A percentile compares a stretch with the other conserved stretches of the same genome.
Conservation (phyloP, 2,329 filamentous ascomycete genomes). For the Periglandula ipomoeae region DNA sequence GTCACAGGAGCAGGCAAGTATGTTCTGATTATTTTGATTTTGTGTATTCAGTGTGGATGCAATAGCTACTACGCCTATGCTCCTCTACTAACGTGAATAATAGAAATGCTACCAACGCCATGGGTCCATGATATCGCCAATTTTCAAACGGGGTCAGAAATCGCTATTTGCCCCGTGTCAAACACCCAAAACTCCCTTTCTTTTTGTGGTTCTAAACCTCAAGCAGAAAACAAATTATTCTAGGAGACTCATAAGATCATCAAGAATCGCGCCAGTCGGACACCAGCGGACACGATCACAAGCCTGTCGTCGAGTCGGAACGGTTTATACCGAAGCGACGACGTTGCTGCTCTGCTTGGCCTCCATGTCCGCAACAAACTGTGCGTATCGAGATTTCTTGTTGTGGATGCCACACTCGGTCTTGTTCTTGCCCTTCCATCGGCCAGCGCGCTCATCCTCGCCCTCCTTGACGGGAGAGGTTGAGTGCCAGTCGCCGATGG, state of each 20-base stretch:
- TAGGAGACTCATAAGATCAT: background rate
- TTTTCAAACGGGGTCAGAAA: background rate
- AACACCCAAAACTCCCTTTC: background rate
- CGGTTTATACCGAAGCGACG: constrained; percentile 16
- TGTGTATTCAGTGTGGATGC: background rate
- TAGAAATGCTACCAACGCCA: background rate
- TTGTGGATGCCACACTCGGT: constrained; percentile 99
- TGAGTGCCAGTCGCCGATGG: constrained; percentile 95
- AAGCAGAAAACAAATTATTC: background rate
- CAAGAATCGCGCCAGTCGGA: background rate
- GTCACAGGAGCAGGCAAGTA: background rate
- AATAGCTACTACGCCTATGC: background rate
- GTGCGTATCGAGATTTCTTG: constrained; percentile 85
- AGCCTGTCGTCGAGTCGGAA: background rate
- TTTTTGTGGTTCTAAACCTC: background rate
- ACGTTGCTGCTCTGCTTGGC: constrained; percentile 47
- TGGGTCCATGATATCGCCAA: background rate
- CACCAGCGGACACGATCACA: background rate
- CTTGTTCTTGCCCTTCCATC: constrained; percentile 95
- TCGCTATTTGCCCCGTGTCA: background rate
- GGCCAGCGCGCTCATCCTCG: constrained; percentile 90
- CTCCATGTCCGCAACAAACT: constrained; percentile 69
- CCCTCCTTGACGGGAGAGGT: constrained; percentile 82
- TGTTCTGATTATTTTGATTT: background rate
- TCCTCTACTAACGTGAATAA: background rate